These are phyloP conservation scores for Capronia americana DNA, from an alignment of 2,329 filamentous ascomycete species.

Conservation along the genomic window DNA sequence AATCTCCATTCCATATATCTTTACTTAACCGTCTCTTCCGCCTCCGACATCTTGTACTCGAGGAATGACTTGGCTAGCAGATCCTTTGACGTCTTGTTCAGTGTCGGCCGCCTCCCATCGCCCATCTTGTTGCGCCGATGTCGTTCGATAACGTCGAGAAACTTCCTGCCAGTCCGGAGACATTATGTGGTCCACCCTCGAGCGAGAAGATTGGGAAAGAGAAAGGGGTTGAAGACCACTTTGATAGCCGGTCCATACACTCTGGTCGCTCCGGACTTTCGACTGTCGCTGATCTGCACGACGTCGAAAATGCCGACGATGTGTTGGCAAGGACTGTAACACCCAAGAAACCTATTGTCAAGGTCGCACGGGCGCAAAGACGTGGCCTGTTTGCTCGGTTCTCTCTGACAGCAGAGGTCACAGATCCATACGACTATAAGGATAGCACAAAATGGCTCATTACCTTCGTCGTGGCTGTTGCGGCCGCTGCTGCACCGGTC, in stretches of 20 bases:
- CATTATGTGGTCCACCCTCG: slow-evolving; percentile 6
- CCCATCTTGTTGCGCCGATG: slow-evolving; percentile 15
- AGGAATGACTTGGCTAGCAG: slow-evolving; percentile 29
- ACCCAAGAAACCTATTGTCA: slow-evolving; percentile 48
- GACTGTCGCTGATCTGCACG: slow-evolving; percentile 28
- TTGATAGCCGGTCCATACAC: slow-evolving; percentile 24
- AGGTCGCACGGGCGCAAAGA: slow-evolving; percentile 61
- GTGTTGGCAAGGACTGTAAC: slow-evolving; percentile 41
- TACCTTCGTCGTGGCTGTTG: slow-evolving; percentile 76
- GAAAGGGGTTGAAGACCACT: slow-evolving; percentile 14
- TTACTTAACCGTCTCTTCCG: background rate
- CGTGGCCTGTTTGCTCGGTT: slow-evolving; percentile 76
- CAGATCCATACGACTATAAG: slow-evolving; percentile 75
- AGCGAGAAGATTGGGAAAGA: slow-evolving; percentile 13
- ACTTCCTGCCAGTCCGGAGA: slow-evolving; percentile 17
- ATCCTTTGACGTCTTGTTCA: slow-evolving; percentile 8
- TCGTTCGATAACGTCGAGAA: slow-evolving; percentile 26
- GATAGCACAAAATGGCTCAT: slow-evolving; percentile 82
- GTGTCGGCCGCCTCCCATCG: background rate
- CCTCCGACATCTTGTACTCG: slow-evolving; percentile 2
- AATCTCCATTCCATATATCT: slow-evolving; percentile 7
- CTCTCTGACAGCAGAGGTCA: slow-evolving; percentile 77
- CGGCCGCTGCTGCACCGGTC: slow-evolving; percentile 78
- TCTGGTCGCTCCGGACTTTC: slow-evolving; percentile 22
- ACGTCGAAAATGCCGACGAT: slow-evolving; percentile 32